Evolutionary conservation across 2,329 filamentous ascomycete genomes (phyloP), one percentile per base, ranked within the genome.

Genomic region (Neonectria ditissima): DNA sequence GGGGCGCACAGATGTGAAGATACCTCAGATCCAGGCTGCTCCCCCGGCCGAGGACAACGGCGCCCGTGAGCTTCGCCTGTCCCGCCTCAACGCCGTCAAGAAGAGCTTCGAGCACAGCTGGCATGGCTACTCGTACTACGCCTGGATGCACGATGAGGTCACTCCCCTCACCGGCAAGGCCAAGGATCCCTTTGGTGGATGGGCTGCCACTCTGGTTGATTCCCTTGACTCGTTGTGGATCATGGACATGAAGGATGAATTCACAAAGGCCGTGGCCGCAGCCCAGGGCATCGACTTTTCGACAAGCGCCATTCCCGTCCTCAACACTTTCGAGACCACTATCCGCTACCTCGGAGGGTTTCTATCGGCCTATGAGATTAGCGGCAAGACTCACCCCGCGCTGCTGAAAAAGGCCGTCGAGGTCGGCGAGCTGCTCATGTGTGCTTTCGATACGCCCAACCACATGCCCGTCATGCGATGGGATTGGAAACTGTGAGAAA

Each of bases 301-400:
- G 4, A 83, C 78, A 7, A 86, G 85, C 2, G 74, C 70, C 7
- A 67, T 69, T 43, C 52, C 66, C 16, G 61, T 83, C 48, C 85
- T 91, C 64, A 90, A 89, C 65, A 79, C 91, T 2, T 91, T 91
- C 66, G 89, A 92, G 75, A 91, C 88, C 0, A 90, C 86, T 3
- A 91, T 91, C 65, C 84, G 89, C 30, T 91, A 91, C 71, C 81
- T 91, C 0, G 89, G 89, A 43, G 89, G 89, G 2, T 83, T 91
- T 61, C 71, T 92, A 60, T 86, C 86, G 13, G 89, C 89, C 2
- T 91, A 91, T 71, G 89, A 91, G 73, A 73, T 91, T 18, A 90
- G 86, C 69, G 82, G 80, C 44, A 82, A 80, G 66, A 79, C 82
- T 66, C 65, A 73, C 57, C 50, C 69, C 43, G 79, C 79, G n/a